phyloP scores from a whole-genome alignment of 163 green algal species.

The Picocystis sp. region DNA sequence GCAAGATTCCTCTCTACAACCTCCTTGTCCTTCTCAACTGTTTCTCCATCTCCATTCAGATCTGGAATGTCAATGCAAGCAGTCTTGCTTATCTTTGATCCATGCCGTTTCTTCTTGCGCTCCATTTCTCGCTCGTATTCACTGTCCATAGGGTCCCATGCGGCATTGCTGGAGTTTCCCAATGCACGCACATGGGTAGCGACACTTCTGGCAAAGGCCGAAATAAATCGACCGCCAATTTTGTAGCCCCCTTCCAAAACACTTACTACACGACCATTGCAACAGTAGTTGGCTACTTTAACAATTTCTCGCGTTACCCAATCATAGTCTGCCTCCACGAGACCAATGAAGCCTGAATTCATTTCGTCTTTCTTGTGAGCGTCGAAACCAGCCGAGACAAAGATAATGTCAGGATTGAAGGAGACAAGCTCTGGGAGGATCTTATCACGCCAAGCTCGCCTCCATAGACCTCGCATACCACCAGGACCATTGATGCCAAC shows the following conservation, averaged over 20 bases:
- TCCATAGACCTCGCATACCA: slow-evolving; percentile 38
- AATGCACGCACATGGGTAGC: slow-evolving; percentile 68
- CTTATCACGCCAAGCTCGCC: slow-evolving; percentile 74
- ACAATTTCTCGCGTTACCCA: slow-evolving; percentile 76
- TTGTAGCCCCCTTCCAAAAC: slow-evolving; percentile 86
- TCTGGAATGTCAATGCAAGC: neutral
- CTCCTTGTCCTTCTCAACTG: neutral
- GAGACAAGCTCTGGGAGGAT: slow-evolving; percentile 33
- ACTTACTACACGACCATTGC: slow-evolving; percentile 59
- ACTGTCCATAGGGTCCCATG: neutral
- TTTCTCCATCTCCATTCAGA: neutral
- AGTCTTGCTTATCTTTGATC: neutral
- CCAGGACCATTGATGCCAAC: slow-evolving; percentile 60
- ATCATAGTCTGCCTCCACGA: slow-evolving; percentile 74
- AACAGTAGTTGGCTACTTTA: slow-evolving; percentile 53
- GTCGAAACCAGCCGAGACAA: slow-evolving; percentile 83
- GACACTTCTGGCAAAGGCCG: slow-evolving; percentile 62
- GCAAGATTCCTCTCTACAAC: no score
- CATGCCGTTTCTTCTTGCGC: neutral
- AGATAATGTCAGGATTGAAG: slow-evolving; percentile 71
- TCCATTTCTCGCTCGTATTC: neutral
- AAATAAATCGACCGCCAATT: slow-evolving; percentile 54
- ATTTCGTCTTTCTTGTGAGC: slow-evolving; percentile 78
- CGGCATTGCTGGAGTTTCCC: neutral
- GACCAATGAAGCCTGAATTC: slow-evolving; percentile 45